Base-by-base conservation (phyloP, 306 rosid genomes). In the Spatholobus suberectus region DNA sequence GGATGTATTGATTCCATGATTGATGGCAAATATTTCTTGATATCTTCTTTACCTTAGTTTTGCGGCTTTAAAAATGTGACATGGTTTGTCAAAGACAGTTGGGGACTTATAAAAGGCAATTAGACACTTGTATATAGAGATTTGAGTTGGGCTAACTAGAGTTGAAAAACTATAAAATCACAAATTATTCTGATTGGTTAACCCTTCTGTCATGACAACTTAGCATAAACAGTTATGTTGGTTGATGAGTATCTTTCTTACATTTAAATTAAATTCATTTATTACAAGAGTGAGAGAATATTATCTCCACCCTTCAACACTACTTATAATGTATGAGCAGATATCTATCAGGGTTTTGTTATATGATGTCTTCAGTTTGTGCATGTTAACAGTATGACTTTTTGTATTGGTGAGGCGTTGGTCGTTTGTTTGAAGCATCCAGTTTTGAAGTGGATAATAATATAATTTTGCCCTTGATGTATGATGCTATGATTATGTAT, bases 1-100 rank as follows among this genome's bases (percentile, higher is more conserved):
- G 8, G 65, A 71, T 66, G 75, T 77, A 17, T 73, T 49, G 77
- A 80, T 89, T 77, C 74, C 81, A 79, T 87, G 40, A 17, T n/a
- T 79, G 51, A 81, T 84, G 79, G 81, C 82, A 63, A 65, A 69
- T 58, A 80, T 43, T 27, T 49, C 68, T 62, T 74, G 51, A 57
- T 47, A n/a, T 24, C 72, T 24, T 69, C 44, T 74, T 81, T 74
- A 35, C 26, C 76, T 62, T 74, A 10, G 51, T 75, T 76, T 59
- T 26, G 27, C 41, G 70, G 61, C 29, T 77, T 77, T 57, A 12
- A 55, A 75, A 75, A 58, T 3, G 23, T 43, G 55, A 76, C 68
- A 75, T 62, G 76, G 34, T 81, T 65, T 51, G 43, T 69, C 58
- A 70, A 78, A 70, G 57, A 49, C 47, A 69, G 34, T 21, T 63